Conservation (phyloP, 2,329 filamentous ascomycete genomes). For the Bimuria novae-zelandiae region DNA sequence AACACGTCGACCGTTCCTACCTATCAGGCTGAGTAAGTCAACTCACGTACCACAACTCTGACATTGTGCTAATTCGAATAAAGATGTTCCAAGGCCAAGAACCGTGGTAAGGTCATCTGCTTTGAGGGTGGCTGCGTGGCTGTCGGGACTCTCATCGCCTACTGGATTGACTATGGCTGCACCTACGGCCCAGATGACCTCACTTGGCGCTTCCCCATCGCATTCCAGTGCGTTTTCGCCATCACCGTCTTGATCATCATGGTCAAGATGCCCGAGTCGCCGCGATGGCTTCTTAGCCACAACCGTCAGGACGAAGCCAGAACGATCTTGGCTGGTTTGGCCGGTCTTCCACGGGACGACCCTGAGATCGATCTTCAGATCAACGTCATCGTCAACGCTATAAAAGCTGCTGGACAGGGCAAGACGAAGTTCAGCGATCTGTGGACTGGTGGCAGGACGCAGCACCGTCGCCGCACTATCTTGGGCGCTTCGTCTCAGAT, state of each 20-base stretch:
- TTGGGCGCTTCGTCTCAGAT: slow-evolving; percentile 57
- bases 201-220: slow-evolving; percentile 50
- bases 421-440: slow-evolving; percentile 39
- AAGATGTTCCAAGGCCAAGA: slow-evolving; percentile 2
- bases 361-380: slow-evolving; percentile 53
- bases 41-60: slow-evolving; percentile 28
- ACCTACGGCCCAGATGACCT: slow-evolving; percentile 11
- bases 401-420: slow-evolving; percentile 48
- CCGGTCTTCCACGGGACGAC: slow-evolving; percentile 48
- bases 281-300: slow-evolving; percentile 51
- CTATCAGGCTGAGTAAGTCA: slow-evolving; percentile 14
- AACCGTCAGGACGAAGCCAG: slow-evolving; percentile 50
- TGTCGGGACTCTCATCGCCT: slow-evolving; percentile 3
- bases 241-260: slow-evolving; percentile 56
- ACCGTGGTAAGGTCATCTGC: slow-evolving; percentile 3
- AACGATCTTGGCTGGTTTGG: slow-evolving; percentile 52
- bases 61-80: neutral
- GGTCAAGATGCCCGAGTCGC: slow-evolving; percentile 52
- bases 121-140: slow-evolving; percentile 3
- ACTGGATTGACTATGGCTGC: slow-evolving; percentile 15
- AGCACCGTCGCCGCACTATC: slow-evolving; percentile 54
- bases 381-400: slow-evolving; percentile 50
- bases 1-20: slow-evolving; percentile 19
- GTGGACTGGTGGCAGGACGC: slow-evolving; percentile 54
- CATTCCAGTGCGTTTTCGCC: slow-evolving; percentile 58